These are phyloP conservation scores for Phytopythium delawarense DNA, from an alignment of 352 stramenopile genomes.

Conservation along the genomic window DNA sequence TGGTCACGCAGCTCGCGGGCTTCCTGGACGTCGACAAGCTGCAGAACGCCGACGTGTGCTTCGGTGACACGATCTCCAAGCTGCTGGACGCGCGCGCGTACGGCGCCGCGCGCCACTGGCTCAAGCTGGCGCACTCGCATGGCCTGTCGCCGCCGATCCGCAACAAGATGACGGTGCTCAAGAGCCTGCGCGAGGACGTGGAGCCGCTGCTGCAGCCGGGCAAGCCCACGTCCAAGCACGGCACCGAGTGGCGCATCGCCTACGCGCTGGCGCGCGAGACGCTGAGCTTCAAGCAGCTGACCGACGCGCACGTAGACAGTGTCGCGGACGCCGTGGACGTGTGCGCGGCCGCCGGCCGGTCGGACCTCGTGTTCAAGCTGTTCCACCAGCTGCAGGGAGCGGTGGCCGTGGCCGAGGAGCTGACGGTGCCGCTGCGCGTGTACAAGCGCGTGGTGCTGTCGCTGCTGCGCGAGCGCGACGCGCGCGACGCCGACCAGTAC, in stretches of 20 bases:
- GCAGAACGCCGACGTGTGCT: constrained; percentile 51
- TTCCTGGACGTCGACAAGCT: constrained; percentile 47
- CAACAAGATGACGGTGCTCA: constrained; percentile 55
- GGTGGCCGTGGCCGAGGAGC: constrained; percentile 6
- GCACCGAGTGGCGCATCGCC: constrained; percentile 63
- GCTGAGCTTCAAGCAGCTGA: constrained; percentile 62
- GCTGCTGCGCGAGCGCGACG: constrained; percentile 39
- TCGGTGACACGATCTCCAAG: constrained; percentile 78
- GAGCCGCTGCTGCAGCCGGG: constrained; percentile 13
- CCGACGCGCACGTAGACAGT: constrained; percentile 59
- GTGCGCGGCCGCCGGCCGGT: constrained; percentile 38
- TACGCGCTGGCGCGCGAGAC: constrained; percentile 70
- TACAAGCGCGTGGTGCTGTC: constrained; percentile 62
- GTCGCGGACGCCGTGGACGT: constrained; percentile 69
- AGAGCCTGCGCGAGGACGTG: constrained; percentile 23
- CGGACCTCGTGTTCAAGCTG: constrained; percentile 53
- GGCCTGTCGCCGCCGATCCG: constrained; percentile 60
- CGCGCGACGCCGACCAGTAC: constrained; percentile 13
- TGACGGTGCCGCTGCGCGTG: constrained; percentile 50
- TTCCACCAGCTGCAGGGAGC: constrained; percentile 28
- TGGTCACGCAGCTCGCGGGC: constrained; percentile 41
- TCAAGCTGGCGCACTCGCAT: constrained; percentile 39
- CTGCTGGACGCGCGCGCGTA: constrained; percentile 59
- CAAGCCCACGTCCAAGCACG: not conserved
- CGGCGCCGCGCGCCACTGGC: constrained; percentile 48